phyloP scores from a whole-genome alignment of 2,329 filamentous ascomycete species.

The Endoconidiophora laricicola region DNA sequence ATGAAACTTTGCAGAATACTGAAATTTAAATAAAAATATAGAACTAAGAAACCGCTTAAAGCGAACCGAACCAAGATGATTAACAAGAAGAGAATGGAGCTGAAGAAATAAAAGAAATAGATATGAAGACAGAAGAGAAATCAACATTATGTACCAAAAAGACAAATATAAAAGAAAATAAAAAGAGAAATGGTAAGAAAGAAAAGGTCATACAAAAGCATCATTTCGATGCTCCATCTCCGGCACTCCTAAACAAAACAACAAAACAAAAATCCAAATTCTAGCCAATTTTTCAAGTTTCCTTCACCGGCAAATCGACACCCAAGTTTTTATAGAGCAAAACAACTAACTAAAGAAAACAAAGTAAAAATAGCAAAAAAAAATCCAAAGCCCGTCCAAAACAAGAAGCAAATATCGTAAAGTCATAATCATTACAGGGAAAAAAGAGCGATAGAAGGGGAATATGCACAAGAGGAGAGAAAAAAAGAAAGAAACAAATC shows the following conservation, averaged over 20 bases:
- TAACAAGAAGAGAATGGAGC: not conserved
- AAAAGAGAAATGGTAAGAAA: not conserved
- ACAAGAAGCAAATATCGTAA: not conserved
- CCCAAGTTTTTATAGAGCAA: too few species aligned
- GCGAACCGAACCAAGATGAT: too few species aligned
- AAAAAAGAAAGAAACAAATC: not conserved
- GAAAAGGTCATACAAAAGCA: too few species aligned
- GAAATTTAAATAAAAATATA: not conserved
- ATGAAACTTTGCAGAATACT: not conserved
- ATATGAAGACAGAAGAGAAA: not conserved
- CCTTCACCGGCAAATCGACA: too few species aligned
- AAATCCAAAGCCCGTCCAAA: not conserved
- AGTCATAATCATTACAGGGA: slow-evolving; percentile 6
- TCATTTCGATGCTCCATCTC: not conserved
- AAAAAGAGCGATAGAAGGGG: not conserved
- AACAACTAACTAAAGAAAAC: not conserved
- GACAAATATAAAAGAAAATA: not conserved
- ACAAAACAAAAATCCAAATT: slow-evolving; percentile 1
- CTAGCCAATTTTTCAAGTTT: too few species aligned
- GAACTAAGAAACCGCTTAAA: not conserved
- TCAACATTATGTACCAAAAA: not conserved
- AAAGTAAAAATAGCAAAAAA: not conserved
- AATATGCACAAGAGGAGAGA: not conserved
- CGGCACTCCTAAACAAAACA: not conserved
- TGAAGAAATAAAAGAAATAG: not conserved